Evolutionary conservation across 2,329 filamentous ascomycete species (phyloP).

Genomic region (Hypoxylon sp.): DNA sequence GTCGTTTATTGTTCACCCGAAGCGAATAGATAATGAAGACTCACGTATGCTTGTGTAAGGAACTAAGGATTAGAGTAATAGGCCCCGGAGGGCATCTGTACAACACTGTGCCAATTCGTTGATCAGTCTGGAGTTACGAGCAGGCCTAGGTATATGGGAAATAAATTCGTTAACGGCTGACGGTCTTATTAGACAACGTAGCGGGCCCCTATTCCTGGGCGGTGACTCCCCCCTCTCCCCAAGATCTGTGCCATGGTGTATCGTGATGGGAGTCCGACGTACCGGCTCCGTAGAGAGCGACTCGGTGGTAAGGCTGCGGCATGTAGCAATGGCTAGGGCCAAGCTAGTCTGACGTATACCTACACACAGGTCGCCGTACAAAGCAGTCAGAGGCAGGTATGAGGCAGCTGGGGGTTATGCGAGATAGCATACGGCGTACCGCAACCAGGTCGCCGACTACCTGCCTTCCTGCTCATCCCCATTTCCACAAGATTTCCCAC

Average conservation of each 20-base stretch:
- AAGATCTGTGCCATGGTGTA: not conserved
- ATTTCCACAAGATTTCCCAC: too few relatives aligned
- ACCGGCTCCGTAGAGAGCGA: not conserved
- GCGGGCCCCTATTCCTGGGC: not conserved
- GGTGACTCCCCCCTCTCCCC: not conserved
- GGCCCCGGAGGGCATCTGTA: conserved; percentile 24
- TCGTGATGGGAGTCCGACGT: not conserved
- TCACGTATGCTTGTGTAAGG: conserved; percentile 23
- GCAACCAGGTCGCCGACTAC: too few relatives aligned
- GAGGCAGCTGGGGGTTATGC: too few relatives aligned
- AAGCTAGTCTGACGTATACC: not conserved
- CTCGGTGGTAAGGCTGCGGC: not conserved
- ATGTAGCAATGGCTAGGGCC: not conserved
- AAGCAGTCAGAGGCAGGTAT: too few relatives aligned
- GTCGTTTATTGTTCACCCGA: conserved; percentile 15
- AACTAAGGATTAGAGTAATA: conserved; percentile 8
- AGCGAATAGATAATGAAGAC: conserved; percentile 25
- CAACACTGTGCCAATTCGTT: conserved; percentile 27
- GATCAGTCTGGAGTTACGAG: conserved; percentile 33
- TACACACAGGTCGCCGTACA: not conserved
- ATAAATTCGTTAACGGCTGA: conserved; percentile 23
- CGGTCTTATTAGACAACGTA: not conserved
- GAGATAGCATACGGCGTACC: too few relatives aligned
- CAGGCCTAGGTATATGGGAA: conserved; percentile 23
- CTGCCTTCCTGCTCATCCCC: too few relatives aligned